Percentiles rank a stretch among this genome's conserved stretches.
Conservation (phyloP, 192 early-diverging fungal species). For the Geranomyces variabilis region DNA sequence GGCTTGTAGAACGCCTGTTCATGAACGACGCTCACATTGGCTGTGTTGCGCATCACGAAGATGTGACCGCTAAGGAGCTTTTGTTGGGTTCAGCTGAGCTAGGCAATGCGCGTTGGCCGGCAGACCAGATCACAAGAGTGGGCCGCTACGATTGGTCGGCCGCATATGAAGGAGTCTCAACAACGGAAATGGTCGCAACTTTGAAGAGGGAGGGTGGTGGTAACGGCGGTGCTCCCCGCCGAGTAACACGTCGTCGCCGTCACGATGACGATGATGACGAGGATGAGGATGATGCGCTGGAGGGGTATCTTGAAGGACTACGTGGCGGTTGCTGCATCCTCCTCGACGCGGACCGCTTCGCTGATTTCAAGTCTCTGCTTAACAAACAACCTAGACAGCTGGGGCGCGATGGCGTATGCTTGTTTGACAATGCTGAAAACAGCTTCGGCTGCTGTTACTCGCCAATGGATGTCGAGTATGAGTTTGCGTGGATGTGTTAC, state of each 20-base stretch:
- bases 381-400: neutral
- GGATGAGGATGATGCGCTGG: neutral
- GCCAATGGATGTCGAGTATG: neutral
- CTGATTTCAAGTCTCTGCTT: neutral
- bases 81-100: neutral
- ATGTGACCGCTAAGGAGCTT: constrained; percentile 1
- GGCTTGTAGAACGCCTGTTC: constrained; percentile 8
- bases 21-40: constrained; percentile 1
- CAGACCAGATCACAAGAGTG: neutral
- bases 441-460: neutral
- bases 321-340: constrained; percentile 1
- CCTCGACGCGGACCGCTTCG: constrained; percentile 4
- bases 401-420: neutral
- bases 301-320: neutral
- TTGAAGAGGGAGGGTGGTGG: neutral
- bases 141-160: constrained; percentile 3
- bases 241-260: neutral
- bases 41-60: constrained; percentile 1
- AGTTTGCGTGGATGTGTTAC: constrained; percentile 7
- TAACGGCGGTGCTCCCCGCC: neutral
- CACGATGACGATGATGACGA: neutral
- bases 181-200: neutral
- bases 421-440: neutral
- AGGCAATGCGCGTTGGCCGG: neutral
- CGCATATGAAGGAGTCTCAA: neutral